Evolutionary conservation across 805 yeast species (phyloP).

Genomic region (Sugiyamaella valdiviana): DNA sequence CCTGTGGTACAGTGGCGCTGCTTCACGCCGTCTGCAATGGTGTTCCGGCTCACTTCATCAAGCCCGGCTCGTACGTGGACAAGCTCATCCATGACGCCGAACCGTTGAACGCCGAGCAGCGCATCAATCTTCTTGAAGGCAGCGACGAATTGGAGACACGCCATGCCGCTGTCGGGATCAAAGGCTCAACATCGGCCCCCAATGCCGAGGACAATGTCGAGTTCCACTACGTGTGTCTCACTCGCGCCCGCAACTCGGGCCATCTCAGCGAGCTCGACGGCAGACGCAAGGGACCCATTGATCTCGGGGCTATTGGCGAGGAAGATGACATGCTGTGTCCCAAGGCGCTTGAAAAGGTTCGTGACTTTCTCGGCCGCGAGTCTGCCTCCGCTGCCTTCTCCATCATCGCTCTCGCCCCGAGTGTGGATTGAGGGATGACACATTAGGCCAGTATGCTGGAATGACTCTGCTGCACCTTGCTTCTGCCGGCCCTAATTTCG

Average conservation of each 20-base stretch:
- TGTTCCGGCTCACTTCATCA: slow-evolving; percentile 27
- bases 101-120: slow-evolving; percentile 28
- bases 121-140: slow-evolving; percentile 40
- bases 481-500: too few species aligned
- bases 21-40: slow-evolving; percentile 53
- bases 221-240: slow-evolving; percentile 73
- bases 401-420: slow-evolving; percentile 58
- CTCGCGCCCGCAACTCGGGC: slow-evolving; percentile 46
- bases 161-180: slow-evolving; percentile 34
- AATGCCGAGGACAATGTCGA: slow-evolving; percentile 42
- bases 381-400: slow-evolving; percentile 47
- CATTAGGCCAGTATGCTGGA: too few species aligned
- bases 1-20: slow-evolving; percentile 89
- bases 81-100: slow-evolving; percentile 27
- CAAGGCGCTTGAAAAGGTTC: slow-evolving; percentile 48
- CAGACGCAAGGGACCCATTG: slow-evolving; percentile 68
- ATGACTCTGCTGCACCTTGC: too few species aligned
- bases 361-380: slow-evolving; percentile 54
- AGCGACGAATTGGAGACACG: slow-evolving; percentile 36
- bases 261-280: slow-evolving; percentile 85
- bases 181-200: slow-evolving; percentile 37
- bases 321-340: slow-evolving; percentile 51
- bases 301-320: slow-evolving; percentile 40
- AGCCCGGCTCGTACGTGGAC: slow-evolving; percentile 26
- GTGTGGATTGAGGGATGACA: not conserved